phyloP scores from a whole-genome alignment of 2,329 filamentous ascomycete genomes.

The Xylariaceae sp. region DNA sequence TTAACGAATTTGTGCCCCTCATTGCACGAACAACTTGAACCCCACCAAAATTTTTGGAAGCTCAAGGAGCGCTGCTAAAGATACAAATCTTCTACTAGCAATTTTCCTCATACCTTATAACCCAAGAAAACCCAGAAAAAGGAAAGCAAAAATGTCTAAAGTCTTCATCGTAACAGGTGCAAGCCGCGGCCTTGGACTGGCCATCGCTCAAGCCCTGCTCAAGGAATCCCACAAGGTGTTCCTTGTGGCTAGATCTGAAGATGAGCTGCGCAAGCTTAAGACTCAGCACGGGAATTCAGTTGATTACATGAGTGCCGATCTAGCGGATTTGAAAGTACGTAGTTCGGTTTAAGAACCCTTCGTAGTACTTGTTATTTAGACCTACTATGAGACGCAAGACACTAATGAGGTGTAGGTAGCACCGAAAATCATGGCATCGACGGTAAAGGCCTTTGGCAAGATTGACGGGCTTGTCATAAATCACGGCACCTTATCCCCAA shows the following conservation, averaged over 20 bases:
- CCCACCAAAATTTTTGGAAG: no score
- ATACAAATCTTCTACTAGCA: no score
- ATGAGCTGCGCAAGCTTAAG: slow-evolving; percentile 58
- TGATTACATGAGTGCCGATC: slow-evolving; percentile 62
- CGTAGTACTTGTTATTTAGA: no score
- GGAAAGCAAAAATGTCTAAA: slow-evolving; percentile 53
- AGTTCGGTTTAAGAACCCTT: no score
- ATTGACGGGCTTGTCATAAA: slow-evolving; percentile 88
- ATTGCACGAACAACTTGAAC: no score
- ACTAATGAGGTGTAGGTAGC: slow-evolving; percentile 62
- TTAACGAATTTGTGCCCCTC: no score
- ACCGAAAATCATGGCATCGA: slow-evolving; percentile 67
- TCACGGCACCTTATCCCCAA: slow-evolving; percentile 81
- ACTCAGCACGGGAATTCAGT: slow-evolving; percentile 59
- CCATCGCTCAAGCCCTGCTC: slow-evolving; percentile 60
- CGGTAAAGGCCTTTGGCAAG: slow-evolving; percentile 70
- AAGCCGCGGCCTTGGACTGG: slow-evolving; percentile 68
- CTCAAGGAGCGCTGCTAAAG: no score
- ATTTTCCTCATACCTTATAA: no score
- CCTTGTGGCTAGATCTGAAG: slow-evolving; percentile 61
- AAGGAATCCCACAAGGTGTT: slow-evolving; percentile 63
- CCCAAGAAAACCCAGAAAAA: background rate
- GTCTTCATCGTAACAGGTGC: slow-evolving; percentile 74
- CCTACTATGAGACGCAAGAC: background rate
- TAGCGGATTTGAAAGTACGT: slow-evolving; percentile 58